Evolutionary conservation across 768 basidiomycete genomes (phyloP).

Genomic region (Psilocybe subaeruginosa): DNA sequence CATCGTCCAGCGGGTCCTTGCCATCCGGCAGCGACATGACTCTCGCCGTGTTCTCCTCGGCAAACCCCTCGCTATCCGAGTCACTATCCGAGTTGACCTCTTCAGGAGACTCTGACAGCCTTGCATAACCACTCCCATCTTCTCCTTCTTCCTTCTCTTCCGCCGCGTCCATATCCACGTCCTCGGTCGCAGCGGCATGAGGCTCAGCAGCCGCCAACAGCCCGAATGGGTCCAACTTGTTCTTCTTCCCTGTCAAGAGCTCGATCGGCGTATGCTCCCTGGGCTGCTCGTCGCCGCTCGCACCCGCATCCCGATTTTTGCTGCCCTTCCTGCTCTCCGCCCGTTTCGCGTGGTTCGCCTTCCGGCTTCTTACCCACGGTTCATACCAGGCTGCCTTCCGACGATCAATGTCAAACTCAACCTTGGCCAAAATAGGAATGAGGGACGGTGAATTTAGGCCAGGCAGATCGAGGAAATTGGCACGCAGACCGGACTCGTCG

Average conservation of each 20-base stretch:
- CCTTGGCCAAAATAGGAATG: conserved; percentile 87
- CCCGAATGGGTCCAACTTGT: conserved; percentile 36
- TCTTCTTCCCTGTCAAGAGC: conserved; percentile 55
- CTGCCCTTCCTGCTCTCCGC: conserved; percentile 46
- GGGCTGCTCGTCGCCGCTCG: conserved; percentile 24
- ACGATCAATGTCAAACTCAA: conserved; percentile 93
- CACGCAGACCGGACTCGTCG: conserved; percentile 37
- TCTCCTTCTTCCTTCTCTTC: conserved; percentile 21
- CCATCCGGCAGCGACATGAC: conserved; percentile 35
- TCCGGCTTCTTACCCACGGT: conserved; percentile 76
- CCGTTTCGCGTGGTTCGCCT: conserved; percentile 62
- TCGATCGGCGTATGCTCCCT: conserved; percentile 43
- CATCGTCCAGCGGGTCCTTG: conserved; percentile 58
- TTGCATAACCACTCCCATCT: conserved; percentile 35
- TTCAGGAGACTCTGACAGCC: conserved; percentile 38
- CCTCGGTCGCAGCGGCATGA: neutral
- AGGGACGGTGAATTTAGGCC: conserved; percentile 66
- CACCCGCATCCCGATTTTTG: conserved; percentile 13
- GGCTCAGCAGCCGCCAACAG: conserved; percentile 16
- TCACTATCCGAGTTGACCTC: conserved; percentile 35
- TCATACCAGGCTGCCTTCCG: conserved; percentile 83
- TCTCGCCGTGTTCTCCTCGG: conserved; percentile 41
- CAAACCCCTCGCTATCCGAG: conserved; percentile 31
- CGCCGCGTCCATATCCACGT: conserved; percentile 9
- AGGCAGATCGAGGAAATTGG: conserved; percentile 62